phyloP scores from a whole-genome alignment of 139 green algal species.

The Picochlorum sp. region DNA sequence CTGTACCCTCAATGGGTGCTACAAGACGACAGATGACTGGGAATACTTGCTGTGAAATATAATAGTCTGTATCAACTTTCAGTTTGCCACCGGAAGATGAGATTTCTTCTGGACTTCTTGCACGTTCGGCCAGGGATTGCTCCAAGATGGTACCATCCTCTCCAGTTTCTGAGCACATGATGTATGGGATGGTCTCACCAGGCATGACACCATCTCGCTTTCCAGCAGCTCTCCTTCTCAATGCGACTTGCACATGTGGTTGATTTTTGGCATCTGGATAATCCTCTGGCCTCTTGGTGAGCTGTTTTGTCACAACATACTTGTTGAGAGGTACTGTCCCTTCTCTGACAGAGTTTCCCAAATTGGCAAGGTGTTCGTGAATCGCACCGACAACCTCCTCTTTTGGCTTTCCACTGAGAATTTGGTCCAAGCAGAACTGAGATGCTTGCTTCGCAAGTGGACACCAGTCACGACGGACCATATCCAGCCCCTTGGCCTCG shows the following conservation, averaged over 20 bases:
- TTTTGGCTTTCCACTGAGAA: conserved; percentile 59
- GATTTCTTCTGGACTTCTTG: conserved; percentile 88
- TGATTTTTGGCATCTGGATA: conserved; percentile 92
- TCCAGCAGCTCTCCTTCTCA: conserved; percentile 59
- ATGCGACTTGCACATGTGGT: conserved; percentile 88
- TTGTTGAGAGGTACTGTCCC: conserved; percentile 66
- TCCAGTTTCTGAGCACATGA: conserved; percentile 73
- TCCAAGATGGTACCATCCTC: conserved; percentile 18
- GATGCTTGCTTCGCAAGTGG: conserved; percentile 86
- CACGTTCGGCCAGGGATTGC: conserved; percentile 71
- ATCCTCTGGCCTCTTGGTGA: conserved; percentile 89
- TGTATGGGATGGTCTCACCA: conserved; percentile 93
- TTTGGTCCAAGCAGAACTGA: conserved; percentile 66
- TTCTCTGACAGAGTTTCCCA: conserved; percentile 34
- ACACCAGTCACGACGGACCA: conserved; percentile 96
- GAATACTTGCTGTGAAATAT: conserved; percentile 78
- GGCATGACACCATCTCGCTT: conserved; percentile 69
- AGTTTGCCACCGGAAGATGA: conserved; percentile 36
- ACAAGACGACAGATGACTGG: conserved; percentile 87
- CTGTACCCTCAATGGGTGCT: conserved; percentile 85
- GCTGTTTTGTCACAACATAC: conserved; percentile 95
- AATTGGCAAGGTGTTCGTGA: conserved; percentile 56
- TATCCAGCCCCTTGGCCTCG: conserved; percentile 96
- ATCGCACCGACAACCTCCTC: conserved; percentile 88
- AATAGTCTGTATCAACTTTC: conserved; percentile 76